Evolutionary conservation across 202 grass and related monocot species (phyloP).

Genomic region (Setaria viridis): DNA sequence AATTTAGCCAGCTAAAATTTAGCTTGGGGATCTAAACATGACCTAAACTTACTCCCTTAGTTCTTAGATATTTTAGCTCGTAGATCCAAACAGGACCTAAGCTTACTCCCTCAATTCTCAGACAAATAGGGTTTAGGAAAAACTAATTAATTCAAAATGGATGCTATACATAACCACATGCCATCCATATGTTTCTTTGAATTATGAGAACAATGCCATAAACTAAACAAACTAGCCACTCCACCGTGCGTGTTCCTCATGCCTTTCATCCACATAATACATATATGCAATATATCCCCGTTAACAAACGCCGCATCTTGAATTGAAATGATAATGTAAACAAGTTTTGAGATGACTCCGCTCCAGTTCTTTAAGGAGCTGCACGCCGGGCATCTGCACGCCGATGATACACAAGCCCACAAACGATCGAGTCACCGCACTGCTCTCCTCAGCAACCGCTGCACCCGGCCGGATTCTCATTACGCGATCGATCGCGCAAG

Average conservation of each 20-base stretch:
- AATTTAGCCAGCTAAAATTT: too few relatives aligned
- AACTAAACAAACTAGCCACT: neutral
- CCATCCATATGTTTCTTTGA: neutral
- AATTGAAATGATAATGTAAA: neutral
- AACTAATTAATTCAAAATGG: too few relatives aligned
- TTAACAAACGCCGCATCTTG: neutral
- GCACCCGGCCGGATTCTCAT: neutral
- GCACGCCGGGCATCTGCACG: neutral
- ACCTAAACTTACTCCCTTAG: too few relatives aligned
- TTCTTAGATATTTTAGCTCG: too few relatives aligned
- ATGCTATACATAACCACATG: neutral
- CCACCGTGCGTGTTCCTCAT: neutral
- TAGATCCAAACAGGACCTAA: too few relatives aligned
- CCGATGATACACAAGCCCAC: neutral
- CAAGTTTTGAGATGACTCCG: neutral
- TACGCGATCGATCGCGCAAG: neutral
- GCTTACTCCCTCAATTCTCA: too few relatives aligned
- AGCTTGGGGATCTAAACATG: too few relatives aligned
- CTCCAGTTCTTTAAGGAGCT: neutral
- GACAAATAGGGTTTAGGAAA: too few relatives aligned
- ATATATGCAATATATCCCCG: too few relatives aligned
- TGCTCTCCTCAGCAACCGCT: constrained; percentile 14
- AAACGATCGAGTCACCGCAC: constrained; percentile 30
- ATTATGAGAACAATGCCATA: neutral
- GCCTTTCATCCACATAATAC: neutral